These are phyloP conservation scores for Sindora glabra DNA, from an alignment of 306 rosid genomes.

Conservation along the genomic window DNA sequence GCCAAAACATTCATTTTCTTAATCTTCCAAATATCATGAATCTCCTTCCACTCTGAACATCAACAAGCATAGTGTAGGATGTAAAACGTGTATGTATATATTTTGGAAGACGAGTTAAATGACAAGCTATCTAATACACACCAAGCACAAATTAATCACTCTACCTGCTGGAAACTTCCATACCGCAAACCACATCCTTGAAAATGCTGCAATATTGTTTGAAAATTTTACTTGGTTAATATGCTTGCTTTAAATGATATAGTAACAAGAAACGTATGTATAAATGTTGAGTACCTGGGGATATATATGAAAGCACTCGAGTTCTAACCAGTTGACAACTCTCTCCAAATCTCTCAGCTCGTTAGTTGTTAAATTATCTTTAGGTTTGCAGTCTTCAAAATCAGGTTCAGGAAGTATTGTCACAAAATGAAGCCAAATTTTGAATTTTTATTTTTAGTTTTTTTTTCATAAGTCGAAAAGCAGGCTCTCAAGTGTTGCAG, in stretches of 20 bases:
- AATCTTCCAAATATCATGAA: too few relatives aligned
- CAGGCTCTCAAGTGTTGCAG: too few relatives aligned
- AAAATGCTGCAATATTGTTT: conserved; percentile 20
- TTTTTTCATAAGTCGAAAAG: too few relatives aligned
- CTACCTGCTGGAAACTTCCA: conserved; percentile 23
- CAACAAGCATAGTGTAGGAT: too few relatives aligned
- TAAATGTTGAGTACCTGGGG: too few relatives aligned
- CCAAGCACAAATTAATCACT: too few relatives aligned
- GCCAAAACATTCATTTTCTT: neutral
- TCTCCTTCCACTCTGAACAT: too few relatives aligned
- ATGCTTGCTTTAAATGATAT: too few relatives aligned
- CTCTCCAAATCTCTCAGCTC: conserved; percentile 17
- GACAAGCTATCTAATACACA: neutral
- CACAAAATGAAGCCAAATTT: neutral
- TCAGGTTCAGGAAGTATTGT: conserved; percentile 28
- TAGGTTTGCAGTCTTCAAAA: conserved; percentile 12
- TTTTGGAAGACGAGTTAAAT: too few relatives aligned
- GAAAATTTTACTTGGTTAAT: too few relatives aligned
- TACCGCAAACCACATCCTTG: conserved; percentile 19
- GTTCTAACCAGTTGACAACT: neutral
- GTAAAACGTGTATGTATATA: too few relatives aligned
- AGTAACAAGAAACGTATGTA: too few relatives aligned
- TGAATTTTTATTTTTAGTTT: neutral
- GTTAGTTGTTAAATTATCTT: neutral
- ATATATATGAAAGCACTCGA: neutral